Conservation (phyloP, 495 filamentous ascomycete genomes). For the Hypoxylon trugodes region DNA sequence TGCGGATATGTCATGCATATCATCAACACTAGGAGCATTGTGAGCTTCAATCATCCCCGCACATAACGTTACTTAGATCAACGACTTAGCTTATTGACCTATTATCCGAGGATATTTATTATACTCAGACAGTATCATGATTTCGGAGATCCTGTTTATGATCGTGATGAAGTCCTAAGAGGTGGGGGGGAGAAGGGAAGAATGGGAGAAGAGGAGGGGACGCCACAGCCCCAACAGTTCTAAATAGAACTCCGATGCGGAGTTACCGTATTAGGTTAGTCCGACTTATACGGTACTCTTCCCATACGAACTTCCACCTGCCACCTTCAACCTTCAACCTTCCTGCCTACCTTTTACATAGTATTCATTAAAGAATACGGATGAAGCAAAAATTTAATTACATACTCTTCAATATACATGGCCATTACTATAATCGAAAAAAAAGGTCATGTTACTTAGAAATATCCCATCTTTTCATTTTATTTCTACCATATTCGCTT, state of each 20-base stretch:
- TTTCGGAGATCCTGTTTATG: constrained; percentile 9
- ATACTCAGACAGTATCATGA: background rate
- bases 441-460: too few species aligned
- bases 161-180: background rate
- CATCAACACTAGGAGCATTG: background rate
- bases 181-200: too few species aligned
- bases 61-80: background rate
- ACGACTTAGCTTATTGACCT: background rate
- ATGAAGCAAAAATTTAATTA: too few species aligned
- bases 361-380: too few species aligned
- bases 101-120: background rate
- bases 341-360: too few species aligned
- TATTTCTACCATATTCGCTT: too few species aligned
- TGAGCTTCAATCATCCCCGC: background rate
- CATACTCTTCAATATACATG: too few species aligned
- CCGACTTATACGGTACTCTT: constrained; percentile 15
- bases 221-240: background rate
- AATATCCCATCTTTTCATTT: too few species aligned
- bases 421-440: too few species aligned
- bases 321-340: background rate
- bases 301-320: background rate
- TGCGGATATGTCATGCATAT: background rate
- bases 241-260: constrained; percentile 2
- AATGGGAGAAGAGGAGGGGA: background rate
- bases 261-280: constrained; percentile 29